These are phyloP conservation scores for Gymnopilus dilepis DNA, from an alignment of 768 basidiomycete species.

Conservation along the genomic window DNA sequence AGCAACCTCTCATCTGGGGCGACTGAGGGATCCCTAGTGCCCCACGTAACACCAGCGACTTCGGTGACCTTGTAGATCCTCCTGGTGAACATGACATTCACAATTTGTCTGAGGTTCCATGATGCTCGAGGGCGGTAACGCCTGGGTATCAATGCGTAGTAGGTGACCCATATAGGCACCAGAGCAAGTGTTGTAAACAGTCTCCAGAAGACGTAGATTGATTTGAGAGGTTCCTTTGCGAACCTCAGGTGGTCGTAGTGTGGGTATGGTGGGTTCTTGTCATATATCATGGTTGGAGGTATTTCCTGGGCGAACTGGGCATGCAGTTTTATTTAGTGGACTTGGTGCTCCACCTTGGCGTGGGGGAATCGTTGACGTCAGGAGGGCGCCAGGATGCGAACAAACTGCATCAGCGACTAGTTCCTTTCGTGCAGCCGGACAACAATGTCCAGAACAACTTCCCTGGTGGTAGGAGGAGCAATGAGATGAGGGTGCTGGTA, in stretches of 20 bases:
- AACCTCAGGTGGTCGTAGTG: slow-evolving; percentile 50
- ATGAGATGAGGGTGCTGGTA: no score
- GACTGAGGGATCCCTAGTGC: slow-evolving; percentile 49
- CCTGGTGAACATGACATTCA: slow-evolving; percentile 57
- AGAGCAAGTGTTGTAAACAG: slow-evolving; percentile 53
- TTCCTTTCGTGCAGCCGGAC: not conserved
- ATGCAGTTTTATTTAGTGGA: not conserved
- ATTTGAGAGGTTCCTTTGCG: slow-evolving; percentile 50
- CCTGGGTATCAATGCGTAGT: slow-evolving; percentile 50
- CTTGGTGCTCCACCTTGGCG: slow-evolving; percentile 2
- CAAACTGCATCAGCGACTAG: not conserved
- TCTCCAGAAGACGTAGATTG: slow-evolving; percentile 52
- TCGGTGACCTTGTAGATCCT: slow-evolving; percentile 59
- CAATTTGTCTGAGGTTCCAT: slow-evolving; percentile 54
- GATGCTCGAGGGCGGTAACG: slow-evolving; percentile 50
- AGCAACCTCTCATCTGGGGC: slow-evolving; percentile 38
- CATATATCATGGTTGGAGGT: slow-evolving; percentile 26
- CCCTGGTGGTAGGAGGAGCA: not conserved
- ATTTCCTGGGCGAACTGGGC: not conserved
- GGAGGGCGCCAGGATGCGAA: not conserved
- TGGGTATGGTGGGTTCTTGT: slow-evolving; percentile 41
- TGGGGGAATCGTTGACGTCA: slow-evolving; percentile 4
- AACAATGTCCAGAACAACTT: not conserved
- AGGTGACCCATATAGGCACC: slow-evolving; percentile 49
- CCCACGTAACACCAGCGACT: slow-evolving; percentile 61